Conservation (phyloP, 257 asterid genomes). For the Gentiana straminea region DNA sequence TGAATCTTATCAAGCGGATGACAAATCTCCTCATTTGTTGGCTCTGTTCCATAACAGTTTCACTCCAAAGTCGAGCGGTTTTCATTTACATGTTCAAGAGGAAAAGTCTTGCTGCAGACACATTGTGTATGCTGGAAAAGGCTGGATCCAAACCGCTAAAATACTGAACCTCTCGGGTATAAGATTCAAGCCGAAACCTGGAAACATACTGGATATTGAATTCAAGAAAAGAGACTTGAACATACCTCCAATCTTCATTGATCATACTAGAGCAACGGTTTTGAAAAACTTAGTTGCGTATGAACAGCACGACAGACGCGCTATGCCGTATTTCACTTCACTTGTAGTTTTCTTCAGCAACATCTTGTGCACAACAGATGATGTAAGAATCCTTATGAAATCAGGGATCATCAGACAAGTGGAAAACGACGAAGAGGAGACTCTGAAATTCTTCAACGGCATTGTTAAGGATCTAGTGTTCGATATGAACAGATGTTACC, state of each 20-base stretch:
- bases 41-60: not conserved
- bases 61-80: too few species aligned
- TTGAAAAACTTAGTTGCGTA: not conserved
- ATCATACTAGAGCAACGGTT: not conserved
- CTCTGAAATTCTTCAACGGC: not conserved
- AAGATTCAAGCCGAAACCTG: too few species aligned
- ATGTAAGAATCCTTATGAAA: not conserved
- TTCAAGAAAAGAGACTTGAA: too few species aligned
- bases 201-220: too few species aligned
- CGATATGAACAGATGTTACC: slow-evolving; percentile 2
- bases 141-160: too few species aligned
- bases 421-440: slow-evolving; percentile 1
- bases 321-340: not conserved
- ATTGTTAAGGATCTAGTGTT: not conserved
- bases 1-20: not conserved
- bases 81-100: too few species aligned
- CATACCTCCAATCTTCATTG: not conserved
- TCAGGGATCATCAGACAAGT: slow-evolving; percentile 1
- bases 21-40: not conserved
- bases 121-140: too few species aligned
- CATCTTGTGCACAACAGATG: not conserved
- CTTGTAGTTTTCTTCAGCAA: not conserved
- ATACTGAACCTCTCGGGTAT: too few species aligned
- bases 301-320: not conserved
- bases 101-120: too few species aligned